These are phyloP conservation scores for Camelina hispida DNA, from an alignment of 345 rosid species.

Conservation along the genomic window DNA sequence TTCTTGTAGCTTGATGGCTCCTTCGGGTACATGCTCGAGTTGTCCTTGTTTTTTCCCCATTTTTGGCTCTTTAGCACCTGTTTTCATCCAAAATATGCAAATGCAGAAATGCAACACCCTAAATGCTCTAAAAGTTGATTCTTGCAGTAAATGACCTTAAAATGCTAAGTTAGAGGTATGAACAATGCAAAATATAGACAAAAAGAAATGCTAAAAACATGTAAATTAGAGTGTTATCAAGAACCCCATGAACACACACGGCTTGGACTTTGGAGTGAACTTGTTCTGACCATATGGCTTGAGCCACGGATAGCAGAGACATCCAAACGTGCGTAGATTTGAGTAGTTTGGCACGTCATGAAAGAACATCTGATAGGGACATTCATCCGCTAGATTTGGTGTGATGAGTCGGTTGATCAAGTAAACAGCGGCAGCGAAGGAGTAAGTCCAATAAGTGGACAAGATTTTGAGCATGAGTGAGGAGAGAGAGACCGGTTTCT, in stretches of 20 bases:
- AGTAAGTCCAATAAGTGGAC: neutral
- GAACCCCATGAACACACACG: neutral
- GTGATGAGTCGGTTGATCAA: neutral
- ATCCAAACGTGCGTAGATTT: neutral
- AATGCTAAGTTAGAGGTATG: no score
- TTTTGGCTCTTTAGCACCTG: no score
- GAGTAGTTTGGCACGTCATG: rapidly evolving
- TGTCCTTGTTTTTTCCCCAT: no score
- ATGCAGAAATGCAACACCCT: no score
- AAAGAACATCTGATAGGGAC: neutral
- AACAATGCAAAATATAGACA: no score
- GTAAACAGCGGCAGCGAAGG: rapidly evolving
- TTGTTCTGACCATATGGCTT: neutral
- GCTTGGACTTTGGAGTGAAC: neutral
- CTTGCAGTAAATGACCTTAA: no score
- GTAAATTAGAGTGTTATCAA: no score
- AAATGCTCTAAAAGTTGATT: no score
- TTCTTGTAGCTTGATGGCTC: no score
- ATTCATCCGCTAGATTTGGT: neutral
- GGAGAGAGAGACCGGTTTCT: neutral
- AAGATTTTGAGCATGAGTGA: neutral
- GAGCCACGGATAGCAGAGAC: neutral
- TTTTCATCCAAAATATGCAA: no score
- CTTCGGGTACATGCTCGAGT: no score
- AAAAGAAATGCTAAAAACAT: no score